Base-by-base conservation (phyloP, 495 filamentous ascomycete species). In the Durotheca rogersii region DNA sequence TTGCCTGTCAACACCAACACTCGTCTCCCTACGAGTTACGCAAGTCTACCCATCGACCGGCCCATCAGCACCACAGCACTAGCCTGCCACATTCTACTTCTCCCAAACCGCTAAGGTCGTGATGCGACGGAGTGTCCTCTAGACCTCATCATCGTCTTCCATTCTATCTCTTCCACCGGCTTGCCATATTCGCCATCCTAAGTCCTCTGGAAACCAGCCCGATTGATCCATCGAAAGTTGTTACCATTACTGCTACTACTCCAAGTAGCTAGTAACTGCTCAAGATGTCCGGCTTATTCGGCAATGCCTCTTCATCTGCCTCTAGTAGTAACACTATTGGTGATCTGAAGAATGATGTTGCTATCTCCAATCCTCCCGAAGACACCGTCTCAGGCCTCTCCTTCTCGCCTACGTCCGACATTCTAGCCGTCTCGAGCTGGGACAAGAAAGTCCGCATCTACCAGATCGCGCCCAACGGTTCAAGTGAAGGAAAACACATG, bases 361-460 rank as follows among this genome's bases (percentile, higher is more conserved):
- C 83, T 25, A 69, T 98, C 19, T 79, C 71, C 47, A 78, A 81
- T 40, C 87, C 87, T 10, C 93, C 91, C 10, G 82, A 87, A 38
- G 91, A 96, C 70, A 86, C 88, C 62, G 82, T 96, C 61, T 90
- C 88, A 17, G 86, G 91, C 58, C 68, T 96, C 51, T 72, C 77
- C 27, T 96, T 93, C 70, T 91, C 87, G n/a, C 82, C 88, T 0
- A 72, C 77, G 43, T 77, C 75, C 49, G 85, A 96, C 42, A 82
- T 89, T 70, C 72, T 96, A 11, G 90, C 91, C 20, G 86, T 93
- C 30, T 77, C 89, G 40, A 91, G 86, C 32, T 96, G 91, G 91
- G 91, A 96, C 64, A 94, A 91, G 68, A 90, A 88, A 58, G 88
- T 95, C 55, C 85, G 88, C 59, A 91, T 96, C 60, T 96, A 95